Percentiles rank a stretch among this genome's conserved stretches.
These are phyloP conservation scores for Chamaecrista fasciculata DNA, from an alignment of 306 rosid genomes.

Conservation along the genomic window DNA sequence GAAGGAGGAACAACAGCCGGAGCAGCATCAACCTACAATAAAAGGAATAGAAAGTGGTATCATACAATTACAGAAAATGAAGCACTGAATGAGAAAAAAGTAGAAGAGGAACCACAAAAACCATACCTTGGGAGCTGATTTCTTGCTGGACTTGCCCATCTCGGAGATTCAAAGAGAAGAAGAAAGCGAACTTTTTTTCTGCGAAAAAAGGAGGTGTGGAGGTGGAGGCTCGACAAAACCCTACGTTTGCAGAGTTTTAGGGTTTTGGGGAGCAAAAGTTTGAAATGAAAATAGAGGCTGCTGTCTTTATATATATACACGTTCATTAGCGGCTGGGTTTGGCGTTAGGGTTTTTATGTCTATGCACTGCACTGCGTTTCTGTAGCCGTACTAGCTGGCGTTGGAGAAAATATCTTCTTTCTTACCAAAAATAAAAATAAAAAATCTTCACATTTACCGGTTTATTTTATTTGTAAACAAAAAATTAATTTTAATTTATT, in stretches of 20 bases:
- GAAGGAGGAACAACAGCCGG: conserved; percentile 46
- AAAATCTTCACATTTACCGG: too few species aligned
- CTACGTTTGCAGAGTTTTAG: conserved; percentile 31
- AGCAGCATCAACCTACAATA: conserved; percentile 58
- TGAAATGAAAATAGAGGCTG: neutral
- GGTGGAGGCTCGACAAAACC: conserved; percentile 48
- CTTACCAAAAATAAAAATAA: too few species aligned
- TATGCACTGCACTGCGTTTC: too few species aligned
- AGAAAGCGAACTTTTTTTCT: neutral
- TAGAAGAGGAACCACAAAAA: neutral
- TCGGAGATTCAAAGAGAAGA: neutral
- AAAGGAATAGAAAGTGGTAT: neutral
- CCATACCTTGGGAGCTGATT: conserved; percentile 62
- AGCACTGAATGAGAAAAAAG: neutral
- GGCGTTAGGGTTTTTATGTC: conserved; percentile 42
- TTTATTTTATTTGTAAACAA: too few species aligned
- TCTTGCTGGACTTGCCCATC: conserved; percentile 86
- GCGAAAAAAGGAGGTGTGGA: neutral
- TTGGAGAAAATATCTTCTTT: too few species aligned
- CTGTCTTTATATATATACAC: conserved; percentile 17
- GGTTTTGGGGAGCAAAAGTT: conserved; percentile 37
- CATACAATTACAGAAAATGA: neutral
- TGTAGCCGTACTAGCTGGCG: too few species aligned
- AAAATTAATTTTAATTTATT: too few species aligned
- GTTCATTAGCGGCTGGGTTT: neutral